Base-by-base conservation (phyloP, 2,329 filamentous ascomycete genomes). In the Pseudogymnoascus sp. region DNA sequence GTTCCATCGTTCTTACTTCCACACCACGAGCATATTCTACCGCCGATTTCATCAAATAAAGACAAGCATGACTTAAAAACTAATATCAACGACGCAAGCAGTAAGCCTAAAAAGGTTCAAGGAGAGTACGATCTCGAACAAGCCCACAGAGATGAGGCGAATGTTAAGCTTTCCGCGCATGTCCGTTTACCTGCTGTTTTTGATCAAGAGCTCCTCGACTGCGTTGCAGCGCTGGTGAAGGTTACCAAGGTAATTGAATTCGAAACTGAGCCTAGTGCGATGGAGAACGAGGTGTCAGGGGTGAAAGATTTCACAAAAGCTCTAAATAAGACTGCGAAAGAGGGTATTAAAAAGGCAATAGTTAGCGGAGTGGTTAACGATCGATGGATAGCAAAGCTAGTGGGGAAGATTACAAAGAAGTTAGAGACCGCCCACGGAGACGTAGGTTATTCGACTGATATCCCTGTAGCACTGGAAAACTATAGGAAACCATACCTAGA, bases 181-280 rank as follows among this genome's bases (percentile, higher is more conserved):
- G 77, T 71, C 3, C 74, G 75, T 39, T 68, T 82, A 1, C 79
- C 79, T 0, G 76, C 76, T 1, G 68, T 71, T 3, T 78, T 81
- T 61, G 74, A 79, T 61, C 78, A 81, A 62, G 74, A 75, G 18
- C 70, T 82, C 3, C 74, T 82, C 58, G 76, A 79, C 64, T 82
- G 80, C 67, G 70, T 77, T n/a, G 78, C 79, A 1, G 78, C 79
- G 1, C 70, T 81, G 0, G 74, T 81, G n/a, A 82, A 82, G 65
- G 79, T 79, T 0, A 80, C 75, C n/a, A 82, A 82, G 63, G 73
- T 82, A 35, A 78, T 81, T 48, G 79, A 82, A 64, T 69, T 77
- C 23, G 78, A 81, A 64, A 79, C 76, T 61, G 74, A 74, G 18
- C 69, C 61, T 2, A 65, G 64, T 10, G 63, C 57, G 10, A 63